Conservation (phyloP, 306 rosid genomes). For the Nissolia schottii region DNA sequence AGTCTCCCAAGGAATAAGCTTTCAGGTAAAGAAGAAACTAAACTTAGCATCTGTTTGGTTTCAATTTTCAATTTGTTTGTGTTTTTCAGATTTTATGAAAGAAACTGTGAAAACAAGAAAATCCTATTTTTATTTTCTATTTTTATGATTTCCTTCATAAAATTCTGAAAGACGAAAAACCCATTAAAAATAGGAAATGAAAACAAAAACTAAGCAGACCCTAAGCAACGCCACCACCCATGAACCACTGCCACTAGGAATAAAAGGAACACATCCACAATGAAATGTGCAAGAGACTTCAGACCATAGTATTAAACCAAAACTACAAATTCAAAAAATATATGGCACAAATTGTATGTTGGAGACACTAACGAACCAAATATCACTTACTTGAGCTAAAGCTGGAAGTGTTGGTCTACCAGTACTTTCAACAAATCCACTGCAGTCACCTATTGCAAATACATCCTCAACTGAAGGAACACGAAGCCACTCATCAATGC, state of each 20-base stretch:
- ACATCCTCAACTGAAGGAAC: conserved; percentile 72
- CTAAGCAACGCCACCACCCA: neutral
- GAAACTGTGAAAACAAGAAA: too few species aligned
- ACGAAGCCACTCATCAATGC: conserved; percentile 88
- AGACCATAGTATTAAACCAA: neutral
- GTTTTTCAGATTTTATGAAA: too few species aligned
- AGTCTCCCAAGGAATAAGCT: neutral
- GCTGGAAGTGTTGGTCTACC: conserved; percentile 86
- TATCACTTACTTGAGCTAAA: conserved; percentile 72
- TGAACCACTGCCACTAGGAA: neutral
- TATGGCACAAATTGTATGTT: neutral
- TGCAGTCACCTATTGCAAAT: conserved; percentile 89
- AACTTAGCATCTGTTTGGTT: too few species aligned
- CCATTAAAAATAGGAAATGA: too few species aligned
- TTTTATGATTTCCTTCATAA: too few species aligned
- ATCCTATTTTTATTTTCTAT: too few species aligned
- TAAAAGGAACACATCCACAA: conserved; percentile 8
- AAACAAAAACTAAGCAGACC: too few species aligned
- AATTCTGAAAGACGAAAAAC: too few species aligned
- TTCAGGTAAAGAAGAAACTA: neutral
- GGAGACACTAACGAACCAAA: neutral
- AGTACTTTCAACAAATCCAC: conserved; percentile 90
- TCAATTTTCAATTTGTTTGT: too few species aligned
- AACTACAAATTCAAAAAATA: conserved; percentile 7
- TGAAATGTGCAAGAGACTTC: neutral